Base-by-base conservation (phyloP, 2,329 filamentous ascomycete genomes). In the Cordyceps cicadae region DNA sequence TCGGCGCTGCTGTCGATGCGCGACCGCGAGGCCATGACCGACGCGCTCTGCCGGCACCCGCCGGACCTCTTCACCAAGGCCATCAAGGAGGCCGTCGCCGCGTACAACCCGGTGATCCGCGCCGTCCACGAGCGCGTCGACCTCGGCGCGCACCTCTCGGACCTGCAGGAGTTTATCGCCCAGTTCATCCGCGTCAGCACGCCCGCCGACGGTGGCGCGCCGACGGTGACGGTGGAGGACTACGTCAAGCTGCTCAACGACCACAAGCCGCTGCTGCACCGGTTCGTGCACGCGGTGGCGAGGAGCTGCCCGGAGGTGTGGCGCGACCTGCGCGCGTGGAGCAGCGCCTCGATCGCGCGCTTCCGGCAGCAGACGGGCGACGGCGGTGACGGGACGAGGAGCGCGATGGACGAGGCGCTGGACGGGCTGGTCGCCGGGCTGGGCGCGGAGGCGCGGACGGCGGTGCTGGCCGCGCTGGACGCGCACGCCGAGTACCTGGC, bases 21-120 rank as follows among this genome's bases (percentile, higher is more conserved):
- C 41, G 90, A 94, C 69, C 83, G 89, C n/a, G 84, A 89, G 61
- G 81, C 86, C 66, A 85, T 93, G 54, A 82, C 84, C 14, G 78
- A 80, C 14, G 81, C 85, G 0, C 74, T 92, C 15, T 93, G 89
- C 71, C 82, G 83, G 15, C 79, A 84, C 51, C 83, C 79, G 26
- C 89, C 90, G 0, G 90, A 93, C 66, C 78, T 88, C 11, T 78
- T 92, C n/a, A 92, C 89, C 0, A 80, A 84, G 9, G 79, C 84
- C 1, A 75, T 92, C 53, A 80, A 82, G 34, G 87, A 90, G 61
- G 72, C 79, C 0, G 81, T 92, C 6, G 76, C 80, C 0, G 86
- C 87, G 2, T 90, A 89, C 65, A 89, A 92, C 57, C 88, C 88
- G 0, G 84, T 92, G 62, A 90, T 94, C 60, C 81, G 89, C 24